These are phyloP conservation scores for Leucocoprinus leucothites DNA, from an alignment of 768 basidiomycete genomes.

Conservation along the genomic window DNA sequence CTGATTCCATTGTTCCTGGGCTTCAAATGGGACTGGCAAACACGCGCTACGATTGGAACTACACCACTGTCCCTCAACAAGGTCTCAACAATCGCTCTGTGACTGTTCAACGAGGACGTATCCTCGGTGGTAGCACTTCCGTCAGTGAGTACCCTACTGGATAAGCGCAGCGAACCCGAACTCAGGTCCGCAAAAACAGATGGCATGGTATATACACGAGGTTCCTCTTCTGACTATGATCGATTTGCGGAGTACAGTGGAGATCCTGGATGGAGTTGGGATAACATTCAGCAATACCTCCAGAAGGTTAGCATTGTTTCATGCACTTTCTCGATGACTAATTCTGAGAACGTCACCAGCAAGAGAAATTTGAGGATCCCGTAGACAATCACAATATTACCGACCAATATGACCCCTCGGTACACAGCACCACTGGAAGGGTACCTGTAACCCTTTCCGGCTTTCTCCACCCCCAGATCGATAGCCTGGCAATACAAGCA, in stretches of 20 bases:
- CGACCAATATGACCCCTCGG: slow-evolving; percentile 18
- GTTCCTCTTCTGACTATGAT: slow-evolving; percentile 14
- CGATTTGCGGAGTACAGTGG: slow-evolving; percentile 22
- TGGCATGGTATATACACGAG: slow-evolving; percentile 21
- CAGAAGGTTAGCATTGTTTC: slow-evolving; percentile 16
- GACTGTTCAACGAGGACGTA: slow-evolving; percentile 22
- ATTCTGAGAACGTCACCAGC: slow-evolving; percentile 14
- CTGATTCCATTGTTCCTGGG: slow-evolving; percentile 16
- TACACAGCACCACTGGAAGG: slow-evolving; percentile 19
- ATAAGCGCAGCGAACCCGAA: neutral
- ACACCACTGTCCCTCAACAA: slow-evolving; percentile 24
- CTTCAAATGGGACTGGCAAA: neutral
- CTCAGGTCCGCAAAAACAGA: neutral
- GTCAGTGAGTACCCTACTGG: slow-evolving; percentile 20
- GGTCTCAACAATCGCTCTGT: slow-evolving; percentile 22
- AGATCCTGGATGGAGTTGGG: slow-evolving; percentile 31
- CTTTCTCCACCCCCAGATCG: slow-evolving; percentile 14
- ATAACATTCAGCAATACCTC: slow-evolving; percentile 24
- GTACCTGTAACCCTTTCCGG: slow-evolving; percentile 18
- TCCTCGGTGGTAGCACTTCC: slow-evolving; percentile 28
- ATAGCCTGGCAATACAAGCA: slow-evolving; percentile 19
- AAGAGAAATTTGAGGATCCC: slow-evolving; percentile 18
- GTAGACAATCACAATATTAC: slow-evolving; percentile 16
- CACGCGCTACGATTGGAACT: slow-evolving; percentile 25
- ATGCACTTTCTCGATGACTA: too few species aligned